A percentile compares a stretch with the other conserved stretches of the same genome.
These are phyloP conservation scores for Canavalia ensiformis DNA, from an alignment of 306 rosid genomes.

Conservation along the genomic window DNA sequence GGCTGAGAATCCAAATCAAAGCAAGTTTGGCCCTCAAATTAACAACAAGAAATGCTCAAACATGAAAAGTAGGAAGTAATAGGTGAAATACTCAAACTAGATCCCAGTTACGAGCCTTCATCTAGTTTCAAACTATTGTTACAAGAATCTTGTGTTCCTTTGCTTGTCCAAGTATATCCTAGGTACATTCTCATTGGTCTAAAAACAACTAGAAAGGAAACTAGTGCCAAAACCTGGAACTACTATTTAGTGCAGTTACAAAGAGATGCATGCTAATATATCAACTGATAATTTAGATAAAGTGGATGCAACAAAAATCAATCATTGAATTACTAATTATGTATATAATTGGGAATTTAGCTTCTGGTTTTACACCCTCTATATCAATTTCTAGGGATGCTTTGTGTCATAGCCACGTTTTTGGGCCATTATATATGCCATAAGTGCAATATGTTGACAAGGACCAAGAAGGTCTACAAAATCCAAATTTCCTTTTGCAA, in stretches of 20 bases:
- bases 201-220: conserved; percentile 90
- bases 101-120: conserved; percentile 91
- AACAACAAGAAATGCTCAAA: conserved; percentile 73
- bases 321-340: conserved; percentile 80
- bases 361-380: conserved; percentile 57
- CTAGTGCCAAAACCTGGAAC: conserved; percentile 81
- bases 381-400: conserved; percentile 56
- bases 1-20: conserved; percentile 52
- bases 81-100: conserved; percentile 85
- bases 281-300: conserved; percentile 92
- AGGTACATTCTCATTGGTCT: conserved; percentile 77
- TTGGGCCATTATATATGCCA: no score
- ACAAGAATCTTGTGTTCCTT: conserved; percentile 74
- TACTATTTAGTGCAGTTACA: conserved; percentile 61
- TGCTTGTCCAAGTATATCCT: conserved; percentile 87
- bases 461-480: no score
- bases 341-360: conserved; percentile 78
- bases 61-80: conserved; percentile 84
- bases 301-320: conserved; percentile 86
- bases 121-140: conserved; percentile 81
- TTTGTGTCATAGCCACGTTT: no score
- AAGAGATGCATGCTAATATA: conserved; percentile 72
- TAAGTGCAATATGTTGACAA: no score
- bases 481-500: no score
- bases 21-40: conserved; percentile 48